These are phyloP conservation scores for Chloris gayana DNA, from an alignment of 176 grass and related monocot species.

Conservation along the genomic window DNA sequence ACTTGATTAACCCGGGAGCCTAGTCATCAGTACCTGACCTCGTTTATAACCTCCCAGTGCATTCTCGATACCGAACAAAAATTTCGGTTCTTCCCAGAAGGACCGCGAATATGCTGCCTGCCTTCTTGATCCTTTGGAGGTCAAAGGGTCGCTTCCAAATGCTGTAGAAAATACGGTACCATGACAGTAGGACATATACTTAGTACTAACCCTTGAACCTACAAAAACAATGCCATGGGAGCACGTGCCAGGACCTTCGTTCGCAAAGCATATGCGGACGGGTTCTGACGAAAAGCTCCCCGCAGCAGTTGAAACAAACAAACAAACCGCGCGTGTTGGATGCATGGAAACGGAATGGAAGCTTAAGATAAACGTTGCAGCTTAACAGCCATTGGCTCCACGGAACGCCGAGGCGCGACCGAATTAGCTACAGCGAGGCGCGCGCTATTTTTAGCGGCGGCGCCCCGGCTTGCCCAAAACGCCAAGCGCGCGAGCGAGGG, in stretches of 20 bases:
- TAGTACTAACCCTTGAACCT: not conserved
- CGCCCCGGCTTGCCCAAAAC: not conserved
- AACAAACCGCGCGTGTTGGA: not conserved
- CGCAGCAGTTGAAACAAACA: not conserved
- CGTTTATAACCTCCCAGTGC: not conserved
- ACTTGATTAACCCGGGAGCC: not conserved
- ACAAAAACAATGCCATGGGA: not conserved
- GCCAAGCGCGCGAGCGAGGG: not conserved
- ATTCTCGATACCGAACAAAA: not conserved
- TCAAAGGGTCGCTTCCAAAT: not conserved
- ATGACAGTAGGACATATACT: not conserved
- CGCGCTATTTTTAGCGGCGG: conserved; percentile 2
- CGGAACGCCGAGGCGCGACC: not conserved
- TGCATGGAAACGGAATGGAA: not conserved
- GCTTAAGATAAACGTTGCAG: not conserved
- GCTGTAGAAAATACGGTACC: not conserved
- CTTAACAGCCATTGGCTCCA: not conserved
- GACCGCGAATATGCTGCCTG: conserved; percentile 16
- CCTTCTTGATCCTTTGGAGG: not conserved
- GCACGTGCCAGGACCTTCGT: not conserved
- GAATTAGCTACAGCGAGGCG: not conserved
- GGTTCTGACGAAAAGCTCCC: not conserved
- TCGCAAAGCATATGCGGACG: not conserved
- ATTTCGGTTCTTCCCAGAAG: not conserved
- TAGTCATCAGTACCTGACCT: not conserved